These are phyloP conservation scores for Lasiosphaeris hirsuta DNA, from an alignment of 495 filamentous ascomycete genomes.

Conservation along the genomic window DNA sequence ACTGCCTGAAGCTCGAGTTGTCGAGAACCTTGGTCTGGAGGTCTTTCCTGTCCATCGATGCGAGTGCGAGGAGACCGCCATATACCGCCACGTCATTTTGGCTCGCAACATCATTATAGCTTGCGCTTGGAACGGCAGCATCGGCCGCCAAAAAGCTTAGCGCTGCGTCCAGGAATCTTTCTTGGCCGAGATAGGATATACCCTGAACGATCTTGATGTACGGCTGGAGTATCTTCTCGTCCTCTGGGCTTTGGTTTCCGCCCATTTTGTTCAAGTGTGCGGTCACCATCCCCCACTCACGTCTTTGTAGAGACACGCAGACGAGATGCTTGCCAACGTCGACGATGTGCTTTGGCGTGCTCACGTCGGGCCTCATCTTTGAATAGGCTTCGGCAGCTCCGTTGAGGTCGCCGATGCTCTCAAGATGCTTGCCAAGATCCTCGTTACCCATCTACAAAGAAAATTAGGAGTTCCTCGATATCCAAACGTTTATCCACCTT, in stretches of 20 bases:
- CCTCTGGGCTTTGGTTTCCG: slow-evolving; percentile 46
- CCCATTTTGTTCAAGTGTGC: slow-evolving; percentile 68
- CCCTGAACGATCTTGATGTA: slow-evolving; percentile 67
- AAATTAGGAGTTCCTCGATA: slow-evolving; percentile 3
- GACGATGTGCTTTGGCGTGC: slow-evolving; percentile 40
- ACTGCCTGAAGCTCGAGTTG: slow-evolving; percentile 73
- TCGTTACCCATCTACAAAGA: slow-evolving; percentile 43
- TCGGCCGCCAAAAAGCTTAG: slow-evolving; percentile 61
- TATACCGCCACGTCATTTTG: slow-evolving; percentile 91
- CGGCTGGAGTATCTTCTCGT: slow-evolving; percentile 57
- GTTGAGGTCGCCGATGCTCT: slow-evolving; percentile 41
- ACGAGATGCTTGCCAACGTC: slow-evolving; percentile 44
- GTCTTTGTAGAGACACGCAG: slow-evolving; percentile 40
- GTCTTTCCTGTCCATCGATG: slow-evolving; percentile 76
- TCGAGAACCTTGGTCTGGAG: slow-evolving; percentile 76
- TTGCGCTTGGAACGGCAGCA: slow-evolving; percentile 48
- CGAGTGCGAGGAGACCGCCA: slow-evolving; percentile 84
- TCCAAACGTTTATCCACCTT: not conserved
- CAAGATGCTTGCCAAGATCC: slow-evolving; percentile 46
- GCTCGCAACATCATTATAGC: slow-evolving; percentile 69
- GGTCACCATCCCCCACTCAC: slow-evolving; percentile 51
- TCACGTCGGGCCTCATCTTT: slow-evolving; percentile 48
- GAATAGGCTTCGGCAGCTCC: slow-evolving; percentile 38
- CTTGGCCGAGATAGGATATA: slow-evolving; percentile 63
- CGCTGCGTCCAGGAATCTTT: slow-evolving; percentile 70